These are phyloP conservation scores for Pseudocercospora crystallina DNA, from an alignment of 2,329 filamentous ascomycete species.

Conservation along the genomic window DNA sequence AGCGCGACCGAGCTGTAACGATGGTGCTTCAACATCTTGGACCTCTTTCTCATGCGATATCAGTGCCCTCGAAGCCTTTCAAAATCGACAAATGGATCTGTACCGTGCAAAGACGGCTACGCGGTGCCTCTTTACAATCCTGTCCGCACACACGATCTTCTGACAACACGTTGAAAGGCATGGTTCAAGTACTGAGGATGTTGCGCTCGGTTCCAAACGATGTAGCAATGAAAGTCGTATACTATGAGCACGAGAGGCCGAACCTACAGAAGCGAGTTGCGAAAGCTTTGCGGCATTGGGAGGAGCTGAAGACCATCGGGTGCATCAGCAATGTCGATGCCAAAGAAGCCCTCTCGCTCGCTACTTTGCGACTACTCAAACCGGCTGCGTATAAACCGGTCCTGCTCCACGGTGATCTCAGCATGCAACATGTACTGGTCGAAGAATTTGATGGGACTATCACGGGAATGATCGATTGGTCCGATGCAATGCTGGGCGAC, in stretches of 20 bases:
- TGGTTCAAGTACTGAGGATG: background rate
- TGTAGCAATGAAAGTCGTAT: background rate
- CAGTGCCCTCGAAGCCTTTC: too few species aligned
- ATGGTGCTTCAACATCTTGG: too few species aligned
- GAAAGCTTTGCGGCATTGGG: slow-evolving; percentile 1
- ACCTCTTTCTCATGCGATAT: too few species aligned
- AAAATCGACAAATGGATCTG: too few species aligned
- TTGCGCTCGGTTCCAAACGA: background rate
- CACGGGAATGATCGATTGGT: slow-evolving; percentile 7
- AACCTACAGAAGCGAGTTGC: slow-evolving; percentile 1
- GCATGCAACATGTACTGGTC: slow-evolving; percentile 5
- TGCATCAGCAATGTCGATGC: background rate
- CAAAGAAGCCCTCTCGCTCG: background rate
- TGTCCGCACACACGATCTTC: too few species aligned
- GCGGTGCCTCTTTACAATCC: too few species aligned
- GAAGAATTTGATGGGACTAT: background rate
- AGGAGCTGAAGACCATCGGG: slow-evolving; percentile 2
- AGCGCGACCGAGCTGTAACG: too few species aligned
- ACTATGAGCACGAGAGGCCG: background rate
- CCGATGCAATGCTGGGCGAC: slow-evolving; percentile 6
- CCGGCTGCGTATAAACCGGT: background rate
- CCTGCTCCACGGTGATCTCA: slow-evolving; percentile 5
- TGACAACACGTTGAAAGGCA: too few species aligned
- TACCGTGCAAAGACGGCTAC: too few species aligned
- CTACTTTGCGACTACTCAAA: background rate